Base-by-base conservation (phyloP, 306 rosid species). In the Lathyrus sativus region DNA sequence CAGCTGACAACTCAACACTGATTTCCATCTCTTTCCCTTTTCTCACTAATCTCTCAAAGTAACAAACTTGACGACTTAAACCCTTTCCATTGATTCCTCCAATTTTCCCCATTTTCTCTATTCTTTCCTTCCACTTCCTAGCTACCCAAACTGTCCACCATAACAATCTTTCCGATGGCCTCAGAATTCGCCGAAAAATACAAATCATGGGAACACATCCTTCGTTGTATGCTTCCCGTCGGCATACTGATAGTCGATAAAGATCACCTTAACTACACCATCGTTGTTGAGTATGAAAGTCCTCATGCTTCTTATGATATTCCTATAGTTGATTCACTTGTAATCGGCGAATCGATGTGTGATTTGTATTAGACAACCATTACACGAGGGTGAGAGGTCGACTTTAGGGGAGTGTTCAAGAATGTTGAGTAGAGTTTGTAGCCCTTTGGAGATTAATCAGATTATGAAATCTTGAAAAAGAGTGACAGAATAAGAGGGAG, bases 161-260 rank as follows among this genome's bases (percentile, higher is more conserved):
- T 28, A 1, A 29, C 7, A 9, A 0, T 8, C 9, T 8, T 73
- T 13, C 73, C 11, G 29, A 89, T 90, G 96, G 85, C 89, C 9
- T 77, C 85, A 3, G 88, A 84, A 45, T 33, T 83, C 5, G 72
- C 82, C 8, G 87, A 80, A 49, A 84, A 74, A 18, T 80, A 64
- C 26, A 86, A 84, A 29, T 63, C 79, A 15, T 91, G 97, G 95
- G 80, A 78, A 72, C 80, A 83, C 7, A 70, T 80, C 31, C 56
- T 91, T 49, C 74, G 92, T 46, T 87, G 85, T 76, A 88, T 91
- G 97, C 84, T 91, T 0, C 97, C 97, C 5, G 80, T 53, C 19
- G 97, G 97, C n/a, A 91, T 91, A 0, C 92, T 92, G 11, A 45
- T 91, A 9, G 95, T 95, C 0, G 97, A 91, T 75, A 89, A 83